Evolutionary conservation across 805 yeast genomes (phyloP).

Genomic region (Monosporozyma yasuniensis): DNA sequence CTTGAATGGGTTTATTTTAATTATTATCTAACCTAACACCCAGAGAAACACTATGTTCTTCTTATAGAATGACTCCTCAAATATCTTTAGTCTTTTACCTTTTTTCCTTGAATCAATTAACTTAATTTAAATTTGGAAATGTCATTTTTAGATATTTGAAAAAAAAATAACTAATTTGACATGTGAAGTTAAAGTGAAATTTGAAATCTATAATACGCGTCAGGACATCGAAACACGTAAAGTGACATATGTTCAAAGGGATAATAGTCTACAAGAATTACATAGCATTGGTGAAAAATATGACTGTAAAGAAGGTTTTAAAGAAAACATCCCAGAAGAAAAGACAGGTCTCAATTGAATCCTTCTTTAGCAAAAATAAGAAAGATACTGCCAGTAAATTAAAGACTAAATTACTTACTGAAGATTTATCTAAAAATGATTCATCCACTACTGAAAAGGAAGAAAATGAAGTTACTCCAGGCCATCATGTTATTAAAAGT

Average conservation of each 20-base stretch:
- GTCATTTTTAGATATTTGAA: neutral
- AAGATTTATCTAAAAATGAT: neutral
- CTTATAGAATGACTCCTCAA: too few relatives aligned
- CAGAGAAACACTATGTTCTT: too few relatives aligned
- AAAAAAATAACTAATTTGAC: neutral
- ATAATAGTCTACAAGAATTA: neutral
- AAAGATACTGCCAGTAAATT: conserved; percentile 4
- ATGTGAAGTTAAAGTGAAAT: neutral
- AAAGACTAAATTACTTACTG: neutral
- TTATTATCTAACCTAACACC: too few relatives aligned
- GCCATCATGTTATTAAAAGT: neutral
- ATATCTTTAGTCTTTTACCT: neutral
- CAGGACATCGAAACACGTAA: neutral
- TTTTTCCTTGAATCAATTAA: neutral
- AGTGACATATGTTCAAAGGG: neutral
- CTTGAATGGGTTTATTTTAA: too few relatives aligned
- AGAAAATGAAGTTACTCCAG: neutral
- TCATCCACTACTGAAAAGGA: neutral
- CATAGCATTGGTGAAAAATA: neutral
- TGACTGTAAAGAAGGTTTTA: neutral
- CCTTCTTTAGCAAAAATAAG: conserved; percentile 9
- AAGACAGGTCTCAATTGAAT: conserved; percentile 12
- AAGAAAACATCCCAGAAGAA: neutral
- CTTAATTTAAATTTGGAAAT: neutral
- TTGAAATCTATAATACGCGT: neutral